These are phyloP conservation scores for Tetraselmis striata DNA, from an alignment of 139 green algal genomes.

Conservation along the genomic window DNA sequence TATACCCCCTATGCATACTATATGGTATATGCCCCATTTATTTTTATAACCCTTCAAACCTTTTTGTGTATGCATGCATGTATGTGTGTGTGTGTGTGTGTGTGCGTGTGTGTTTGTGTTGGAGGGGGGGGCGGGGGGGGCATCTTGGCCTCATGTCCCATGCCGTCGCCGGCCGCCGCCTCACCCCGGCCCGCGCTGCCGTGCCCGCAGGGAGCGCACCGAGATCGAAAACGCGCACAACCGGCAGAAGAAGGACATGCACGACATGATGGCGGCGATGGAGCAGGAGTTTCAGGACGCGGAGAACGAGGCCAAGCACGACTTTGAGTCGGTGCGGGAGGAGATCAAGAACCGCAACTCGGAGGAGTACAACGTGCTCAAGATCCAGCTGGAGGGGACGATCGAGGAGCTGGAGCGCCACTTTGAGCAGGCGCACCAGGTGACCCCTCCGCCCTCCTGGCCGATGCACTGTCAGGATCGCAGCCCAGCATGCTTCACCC, in stretches of 20 bases:
- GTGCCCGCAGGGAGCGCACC: conserved; percentile 28
- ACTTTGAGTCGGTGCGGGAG: conserved; percentile 57
- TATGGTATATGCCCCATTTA: too few relatives aligned
- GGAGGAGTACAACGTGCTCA: conserved; percentile 89
- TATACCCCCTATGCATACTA: too few relatives aligned
- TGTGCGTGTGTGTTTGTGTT: too few relatives aligned
- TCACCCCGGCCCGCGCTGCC: background rate
- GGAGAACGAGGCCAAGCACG: conserved; percentile 30
- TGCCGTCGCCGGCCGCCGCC: too few relatives aligned
- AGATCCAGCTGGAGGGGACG: conserved; percentile 74
- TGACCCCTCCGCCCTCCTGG: too few relatives aligned
- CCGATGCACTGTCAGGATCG: too few relatives aligned
- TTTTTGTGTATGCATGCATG: too few relatives aligned
- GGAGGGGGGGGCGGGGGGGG: too few relatives aligned
- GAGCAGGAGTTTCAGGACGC: conserved; percentile 37
- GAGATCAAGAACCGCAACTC: conserved; percentile 79
- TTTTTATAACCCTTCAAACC: too few relatives aligned
- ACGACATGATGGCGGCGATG: conserved; percentile 72
- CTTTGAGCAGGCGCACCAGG: conserved; percentile 48
- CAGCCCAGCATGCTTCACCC: background rate
- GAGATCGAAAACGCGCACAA: conserved; percentile 58
- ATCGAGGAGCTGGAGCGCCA: conserved; percentile 80
- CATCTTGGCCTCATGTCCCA: too few relatives aligned
- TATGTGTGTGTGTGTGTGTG: too few relatives aligned
- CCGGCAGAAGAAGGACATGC: conserved; percentile 71